Evolutionary conservation across 2,329 filamentous ascomycete species (phyloP), one percentile per base, ranked within the genome.

Genomic region (Sphaerulina vaccinii): DNA sequence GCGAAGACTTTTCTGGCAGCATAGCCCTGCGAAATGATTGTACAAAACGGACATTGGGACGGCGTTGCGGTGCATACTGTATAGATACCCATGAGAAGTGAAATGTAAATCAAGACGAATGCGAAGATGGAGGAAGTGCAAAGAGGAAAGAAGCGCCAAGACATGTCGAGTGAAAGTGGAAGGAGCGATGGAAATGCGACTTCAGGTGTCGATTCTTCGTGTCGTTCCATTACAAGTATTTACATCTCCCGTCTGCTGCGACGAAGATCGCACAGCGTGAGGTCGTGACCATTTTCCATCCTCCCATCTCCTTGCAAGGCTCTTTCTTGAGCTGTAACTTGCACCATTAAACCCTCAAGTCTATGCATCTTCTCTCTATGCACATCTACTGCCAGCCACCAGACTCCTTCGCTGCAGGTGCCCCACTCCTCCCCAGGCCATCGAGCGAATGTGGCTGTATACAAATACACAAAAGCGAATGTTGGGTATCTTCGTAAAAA

Each of bases 381-480:
- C 51, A 54, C 51, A 58, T 50, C 22, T 40, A 41, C 32, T 27
- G 29, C 49, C 43, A 24, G n/a, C n/a, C n/a, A n/a, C 37, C 35
- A 33, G 35, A 45, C 45, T 41, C 40, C 43, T 38, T 47, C 36
- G 37, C 53, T 46, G 49, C 49, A 43, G 44, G 40, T 39, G 24
- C 7, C 27, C 8, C n/a, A n/a, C 49, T 37, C 46, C 41, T 42
- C 29, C 29, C 55, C 41, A 48, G 45, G 45, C 24, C 27, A 16
- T 48, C 41, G 49, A 59, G 58, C 58, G 58, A 59, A 47, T 53
- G 58, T 53, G 43, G 49, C 51, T 56, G 47, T 61, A 29, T 29
- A 57, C 52, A 61, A 54, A 52, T 50, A 51, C 52, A 55, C 55
- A 56, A 53, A 54, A 61, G 59, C 59, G 57, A 61, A 54, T 58